Base-by-base conservation (phyloP, 208 protist genomes). In the Leptomonas seymouri region DNA sequence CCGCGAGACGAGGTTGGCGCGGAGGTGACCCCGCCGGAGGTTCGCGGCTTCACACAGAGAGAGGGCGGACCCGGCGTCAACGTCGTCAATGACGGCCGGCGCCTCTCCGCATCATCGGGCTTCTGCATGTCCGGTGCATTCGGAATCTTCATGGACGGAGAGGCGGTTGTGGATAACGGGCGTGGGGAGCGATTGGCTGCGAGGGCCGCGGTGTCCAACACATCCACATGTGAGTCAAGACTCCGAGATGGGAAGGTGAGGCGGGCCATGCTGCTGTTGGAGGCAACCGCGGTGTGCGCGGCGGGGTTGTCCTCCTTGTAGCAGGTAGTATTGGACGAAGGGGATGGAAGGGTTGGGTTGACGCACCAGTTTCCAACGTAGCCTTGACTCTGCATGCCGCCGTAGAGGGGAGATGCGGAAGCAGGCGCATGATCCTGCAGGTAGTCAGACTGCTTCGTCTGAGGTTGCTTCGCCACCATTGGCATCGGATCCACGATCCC, bases 181-280 rank as follows among this genome's bases (percentile, higher is more conserved):
- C 60, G 60, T 12, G 60, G 60, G 7, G 60, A 55, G 46, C 18
- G n/a, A 31, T 30, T 65, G 25, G 60, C 6, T 16, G 23, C 50
- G 27, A 58, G 60, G 1, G 60, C 60, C 0, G n/a, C 28, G 11
- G 60, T n/a, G 60, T 65, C 60, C 46, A 55, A 18, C n/a, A 45
- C 27, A 15, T 3, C 4, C 20, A 49, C 60, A 15, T 28, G 1
- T 12, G 46, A 28, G 46, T 55, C 30, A 44, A 45, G 60, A 28
- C 41, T 23, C 18, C 44, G 46, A 3, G 60, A 31, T 12, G 34
- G 46, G 31, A 65, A 65, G n/a, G 46, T 30, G 30, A 65, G 60
- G 5, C 46, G 60, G 2, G 45, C 9, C 18, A 55, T 18, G 46
- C 60, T 46, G 28, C 8, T 44, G 31, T 16, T 27, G 54, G 27